phyloP scores from a whole-genome alignment of 129 eudicot genomes.

The Escallonia rubra region DNA sequence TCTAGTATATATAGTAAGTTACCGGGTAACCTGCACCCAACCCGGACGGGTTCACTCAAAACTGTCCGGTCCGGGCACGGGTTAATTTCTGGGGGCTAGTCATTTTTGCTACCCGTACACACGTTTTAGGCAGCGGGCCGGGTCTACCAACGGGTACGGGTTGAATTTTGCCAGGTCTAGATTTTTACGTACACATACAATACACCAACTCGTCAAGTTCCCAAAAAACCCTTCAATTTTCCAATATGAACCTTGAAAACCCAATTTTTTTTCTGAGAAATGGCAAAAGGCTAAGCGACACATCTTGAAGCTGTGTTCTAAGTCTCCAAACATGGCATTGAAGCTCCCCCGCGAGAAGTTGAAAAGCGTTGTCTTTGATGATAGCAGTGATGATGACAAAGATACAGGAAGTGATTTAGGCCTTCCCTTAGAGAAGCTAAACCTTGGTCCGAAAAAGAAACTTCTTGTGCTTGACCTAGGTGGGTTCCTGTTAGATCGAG shows the following conservation, averaged over 20 bases:
- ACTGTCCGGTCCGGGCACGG: no score
- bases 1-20: no score
- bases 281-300: no score
- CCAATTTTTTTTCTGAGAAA: background rate
- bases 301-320: background rate
- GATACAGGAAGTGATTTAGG: slow-evolving; percentile 12
- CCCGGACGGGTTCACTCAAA: no score
- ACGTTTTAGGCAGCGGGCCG: no score
- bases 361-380: slow-evolving; percentile 1
- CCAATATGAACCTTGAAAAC: background rate
- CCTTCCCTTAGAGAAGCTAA: slow-evolving; percentile 30
- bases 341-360: slow-evolving; percentile 4
- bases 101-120: no score
- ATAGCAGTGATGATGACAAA: slow-evolving; percentile 10
- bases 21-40: no score
- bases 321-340: slow-evolving; percentile 14
- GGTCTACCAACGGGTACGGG: no score
- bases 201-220: background rate
- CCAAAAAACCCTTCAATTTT: background rate
- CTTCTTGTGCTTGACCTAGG: slow-evolving; percentile 45
- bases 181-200: background rate
- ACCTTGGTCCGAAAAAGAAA: slow-evolving; percentile 42
- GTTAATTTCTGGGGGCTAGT: no score
- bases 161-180: no score
- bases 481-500: slow-evolving; percentile 38